Evolutionary conservation across 2,329 filamentous ascomycete species (phyloP).

Genomic region (Aaosphaeria pasadenensis): DNA sequence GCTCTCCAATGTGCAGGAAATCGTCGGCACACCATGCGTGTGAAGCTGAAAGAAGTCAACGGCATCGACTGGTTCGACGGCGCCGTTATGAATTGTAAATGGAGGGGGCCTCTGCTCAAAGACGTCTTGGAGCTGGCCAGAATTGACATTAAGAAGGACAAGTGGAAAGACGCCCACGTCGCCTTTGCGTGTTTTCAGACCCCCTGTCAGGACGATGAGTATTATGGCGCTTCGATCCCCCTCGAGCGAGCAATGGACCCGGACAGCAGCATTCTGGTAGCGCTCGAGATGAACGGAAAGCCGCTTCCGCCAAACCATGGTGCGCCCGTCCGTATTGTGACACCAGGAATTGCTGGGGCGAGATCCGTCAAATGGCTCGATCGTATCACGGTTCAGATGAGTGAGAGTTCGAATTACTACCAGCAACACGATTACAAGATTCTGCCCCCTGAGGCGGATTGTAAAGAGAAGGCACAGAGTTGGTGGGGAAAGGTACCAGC

Average conservation of each 20-base stretch:
- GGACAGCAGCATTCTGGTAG: slow-evolving; percentile 16
- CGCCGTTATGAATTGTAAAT: slow-evolving; percentile 60
- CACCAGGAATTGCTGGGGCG: slow-evolving; percentile 54
- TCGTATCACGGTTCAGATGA: slow-evolving; percentile 48
- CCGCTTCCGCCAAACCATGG: slow-evolving; percentile 50
- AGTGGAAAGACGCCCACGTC: slow-evolving; percentile 45
- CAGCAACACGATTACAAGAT: slow-evolving; percentile 60
- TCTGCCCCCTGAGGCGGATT: slow-evolving; percentile 51
- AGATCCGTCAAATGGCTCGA: slow-evolving; percentile 58
- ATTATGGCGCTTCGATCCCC: slow-evolving; percentile 57
- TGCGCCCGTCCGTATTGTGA: slow-evolving; percentile 51
- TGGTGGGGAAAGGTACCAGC: slow-evolving; percentile 53
- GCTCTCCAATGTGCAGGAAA: slow-evolving; percentile 61
- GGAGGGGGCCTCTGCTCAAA: slow-evolving; percentile 52
- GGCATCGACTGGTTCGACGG: slow-evolving; percentile 61
- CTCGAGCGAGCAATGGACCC: slow-evolving; percentile 20
- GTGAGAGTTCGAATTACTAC: slow-evolving; percentile 55
- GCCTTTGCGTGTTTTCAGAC: slow-evolving; percentile 55
- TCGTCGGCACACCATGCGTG: slow-evolving; percentile 60
- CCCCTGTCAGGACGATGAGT: slow-evolving; percentile 55
- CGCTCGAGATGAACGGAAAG: slow-evolving; percentile 48
- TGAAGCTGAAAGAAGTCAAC: slow-evolving; percentile 55
- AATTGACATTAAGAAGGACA: slow-evolving; percentile 31
- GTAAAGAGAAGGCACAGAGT: slow-evolving; percentile 47
- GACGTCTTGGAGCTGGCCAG: slow-evolving; percentile 52